Evolutionary conservation across 139 green algal genomes (phyloP).

Genomic region (Coccomyxa sp.): DNA sequence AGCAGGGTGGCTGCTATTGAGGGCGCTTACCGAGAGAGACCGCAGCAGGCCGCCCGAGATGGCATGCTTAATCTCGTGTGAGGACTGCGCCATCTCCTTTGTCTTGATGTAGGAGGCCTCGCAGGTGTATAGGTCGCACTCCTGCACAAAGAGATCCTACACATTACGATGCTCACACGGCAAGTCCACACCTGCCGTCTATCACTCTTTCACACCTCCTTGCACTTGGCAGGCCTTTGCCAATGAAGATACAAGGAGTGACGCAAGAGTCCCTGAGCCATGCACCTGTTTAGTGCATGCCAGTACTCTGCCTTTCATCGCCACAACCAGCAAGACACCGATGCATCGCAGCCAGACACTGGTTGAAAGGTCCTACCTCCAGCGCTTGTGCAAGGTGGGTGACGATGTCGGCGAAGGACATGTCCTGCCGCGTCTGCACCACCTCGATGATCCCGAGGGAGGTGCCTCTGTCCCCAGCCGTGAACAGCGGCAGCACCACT

Average conservation of each 20-base stretch:
- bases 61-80: background rate
- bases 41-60: too few relatives aligned
- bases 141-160: conserved; percentile 3
- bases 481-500: conserved; percentile 44
- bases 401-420: conserved; percentile 32
- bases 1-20: too few relatives aligned
- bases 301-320: background rate
- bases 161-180: background rate
- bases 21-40: too few relatives aligned
- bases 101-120: background rate
- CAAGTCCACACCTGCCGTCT: too few relatives aligned
- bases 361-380: conserved; percentile 7
- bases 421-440: conserved; percentile 50
- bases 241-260: too few relatives aligned
- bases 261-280: too few relatives aligned
- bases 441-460: conserved; percentile 39
- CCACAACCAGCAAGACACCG: background rate
- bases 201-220: background rate
- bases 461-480: background rate
- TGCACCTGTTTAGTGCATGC: background rate
- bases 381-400: conserved; percentile 18
- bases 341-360: too few relatives aligned
- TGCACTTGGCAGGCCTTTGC: background rate
- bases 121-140: conserved; percentile 27
- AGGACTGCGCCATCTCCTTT: conserved; percentile 7